A percentile compares a stretch with the other conserved stretches of the same genome.
Evolutionary conservation across 139 green algal species (phyloP).

Genomic region (Volvox africanus): DNA sequence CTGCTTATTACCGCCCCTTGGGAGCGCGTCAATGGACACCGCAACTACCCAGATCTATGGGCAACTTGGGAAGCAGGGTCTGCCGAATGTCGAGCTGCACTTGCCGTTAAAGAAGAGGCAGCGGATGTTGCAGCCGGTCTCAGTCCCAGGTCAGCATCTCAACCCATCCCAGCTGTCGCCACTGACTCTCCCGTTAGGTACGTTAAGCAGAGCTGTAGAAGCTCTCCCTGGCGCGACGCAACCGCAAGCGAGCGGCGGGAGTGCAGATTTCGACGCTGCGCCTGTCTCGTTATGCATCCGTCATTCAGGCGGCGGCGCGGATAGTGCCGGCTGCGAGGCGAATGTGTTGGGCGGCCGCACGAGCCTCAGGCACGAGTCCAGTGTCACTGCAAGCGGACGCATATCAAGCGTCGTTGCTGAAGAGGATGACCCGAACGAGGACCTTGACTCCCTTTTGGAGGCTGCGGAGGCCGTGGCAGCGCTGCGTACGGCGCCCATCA

Average conservation of each 20-base stretch:
- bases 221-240: neutral
- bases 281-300: neutral
- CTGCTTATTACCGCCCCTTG: slow-evolving; percentile 7
- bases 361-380: neutral
- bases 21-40: neutral
- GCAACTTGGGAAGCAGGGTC: slow-evolving; percentile 36
- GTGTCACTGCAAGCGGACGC: neutral
- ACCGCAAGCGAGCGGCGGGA: neutral
- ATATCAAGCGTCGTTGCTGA: neutral
- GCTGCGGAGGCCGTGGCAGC: slow-evolving; percentile 41
- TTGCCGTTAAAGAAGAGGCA: slow-evolving; percentile 47
- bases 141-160: neutral
- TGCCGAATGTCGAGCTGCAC: neutral
- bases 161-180: too few relatives aligned
- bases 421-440: neutral
- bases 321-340: neutral
- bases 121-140: neutral
- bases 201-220: too few relatives aligned
- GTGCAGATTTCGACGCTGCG: neutral
- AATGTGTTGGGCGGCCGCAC: neutral
- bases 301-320: neutral
- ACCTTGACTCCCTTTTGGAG: slow-evolving; percentile 37
- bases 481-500: slow-evolving; percentile 30
- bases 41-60: neutral
- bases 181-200: too few relatives aligned